phyloP scores from a whole-genome alignment of 2,329 filamentous ascomycete genomes.

The Tolypocladium sp. region DNA sequence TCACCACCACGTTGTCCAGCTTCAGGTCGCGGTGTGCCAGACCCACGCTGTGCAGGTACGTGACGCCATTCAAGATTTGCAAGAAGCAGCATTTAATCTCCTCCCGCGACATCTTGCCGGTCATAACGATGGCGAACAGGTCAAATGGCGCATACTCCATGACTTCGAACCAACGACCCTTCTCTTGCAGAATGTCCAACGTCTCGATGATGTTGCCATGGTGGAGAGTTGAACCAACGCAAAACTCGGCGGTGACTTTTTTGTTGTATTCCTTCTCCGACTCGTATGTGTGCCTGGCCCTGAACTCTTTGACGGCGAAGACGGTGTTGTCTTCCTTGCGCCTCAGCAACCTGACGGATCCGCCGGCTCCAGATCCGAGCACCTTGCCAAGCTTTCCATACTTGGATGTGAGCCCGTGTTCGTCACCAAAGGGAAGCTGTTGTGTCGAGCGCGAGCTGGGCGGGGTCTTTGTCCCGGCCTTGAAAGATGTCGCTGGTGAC shows the following conservation, averaged over 20 bases:
- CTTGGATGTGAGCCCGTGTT: slow-evolving; percentile 81
- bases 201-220: slow-evolving; percentile 99
- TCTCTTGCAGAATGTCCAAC: slow-evolving; percentile 91
- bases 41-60: slow-evolving; percentile 90
- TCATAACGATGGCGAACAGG: slow-evolving; percentile 98
- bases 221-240: slow-evolving; percentile 91
- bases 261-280: slow-evolving; percentile 94
- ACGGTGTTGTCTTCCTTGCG: slow-evolving; percentile 84
- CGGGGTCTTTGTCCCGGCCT: slow-evolving; percentile 39
- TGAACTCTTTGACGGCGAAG: slow-evolving; percentile 96
- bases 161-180: slow-evolving; percentile 91
- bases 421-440: slow-evolving; percentile 84
- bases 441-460: slow-evolving; percentile 37
- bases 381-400: slow-evolving; percentile 96
- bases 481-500: slow-evolving; percentile 50
- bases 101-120: slow-evolving; percentile 87
- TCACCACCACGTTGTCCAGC: slow-evolving; percentile 95
- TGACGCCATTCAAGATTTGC: slow-evolving; percentile 89
- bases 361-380: slow-evolving; percentile 85
- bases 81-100: slow-evolving; percentile 87
- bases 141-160: slow-evolving; percentile 98
- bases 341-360: slow-evolving; percentile 90
- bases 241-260: slow-evolving; percentile 97
- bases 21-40: slow-evolving; percentile 92
- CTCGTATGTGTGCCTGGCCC: slow-evolving; percentile 85